Evolutionary conservation across 208 protist genomes (phyloP), one percentile per base, ranked within the genome.

Genomic region (Endotrypanum monterogeii): DNA sequence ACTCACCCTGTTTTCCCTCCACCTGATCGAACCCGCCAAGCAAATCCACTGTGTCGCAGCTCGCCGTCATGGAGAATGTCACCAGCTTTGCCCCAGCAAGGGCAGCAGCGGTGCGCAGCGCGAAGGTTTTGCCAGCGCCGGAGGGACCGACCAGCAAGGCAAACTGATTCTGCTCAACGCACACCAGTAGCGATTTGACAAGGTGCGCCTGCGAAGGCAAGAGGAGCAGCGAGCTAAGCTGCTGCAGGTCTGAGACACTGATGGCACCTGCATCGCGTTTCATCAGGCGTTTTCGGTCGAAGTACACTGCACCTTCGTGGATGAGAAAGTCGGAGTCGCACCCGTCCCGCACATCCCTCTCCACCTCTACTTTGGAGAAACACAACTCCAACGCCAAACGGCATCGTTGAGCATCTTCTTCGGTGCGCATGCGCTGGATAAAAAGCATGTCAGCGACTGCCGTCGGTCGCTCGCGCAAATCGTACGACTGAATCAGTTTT

Each of bases 1-100:
- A 99, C 46, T 93, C 82, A 25, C 99, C 98, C 39, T 94, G 85
- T 72, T 90, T 89, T 16, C 94, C 91, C 67, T 99, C 98, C 54
- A 99, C 89, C 84, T 99, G 99, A 83, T 99, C 98, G 82, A 99
- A 99, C 14, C 98, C 97, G 60, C 99, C 99, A 7, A 99, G 93
- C 35, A 99, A 89, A 70, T 99, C 99, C 0, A 97, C 98, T 9
- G 99, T 99, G 80, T 99, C 99, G 51, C 98, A 98, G 74, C 94
- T 94, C 30, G 90, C 94, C 68, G 97, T 99, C 94, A 99, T 98
- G 23, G 97, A 92, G 65, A 99, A 98, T 58, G 99, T 98, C 32
- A 93, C 80, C 8, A 99, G 86, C 69, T 78, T 83, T 18, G 96
- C 93, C 1, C 98, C 94, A 7, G 92, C 94, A 3, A 99, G 73